Evolutionary conservation across 257 asterid genomes (phyloP), one percentile per base, ranked within the genome.

Genomic region (Salvia splendens): DNA sequence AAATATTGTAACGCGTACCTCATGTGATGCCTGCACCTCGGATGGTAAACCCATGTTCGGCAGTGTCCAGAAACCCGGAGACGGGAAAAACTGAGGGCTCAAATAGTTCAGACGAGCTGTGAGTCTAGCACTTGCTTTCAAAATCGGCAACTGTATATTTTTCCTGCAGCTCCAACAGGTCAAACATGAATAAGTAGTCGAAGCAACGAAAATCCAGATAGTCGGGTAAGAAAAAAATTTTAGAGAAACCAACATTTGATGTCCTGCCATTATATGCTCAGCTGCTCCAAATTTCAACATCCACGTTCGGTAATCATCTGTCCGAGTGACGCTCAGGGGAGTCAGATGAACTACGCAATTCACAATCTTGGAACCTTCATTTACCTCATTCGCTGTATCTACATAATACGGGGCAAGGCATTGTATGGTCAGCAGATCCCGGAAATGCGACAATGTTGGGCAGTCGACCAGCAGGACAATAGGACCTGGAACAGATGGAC

Each of bases 181-280:
- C 50, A 49, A 62, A 42, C 56, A 69, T 68, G 57, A 69, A 53
- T 6, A 12, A 76, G 70, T 60, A 54, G 35, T 58, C 20, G 43
- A 64, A 58, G 36, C 5, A 48, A 69, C 16, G 57, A 41, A 72
- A 11, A 48, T 41, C n/a, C 8, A 43, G 33, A 61, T 49, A 36
- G 1, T n/a, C 6, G 17, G 2, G 8, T 4, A 53, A 77, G n/a
- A 57, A 1, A 4, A 42, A 20, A 52, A 11, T 3, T 61, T 24
- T 38, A 14, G 51, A 64, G 61, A 72, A 75, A 80, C 98, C 65
- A 70, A 92, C 98, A 70, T 79, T 78, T 88, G 91, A 79, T 94
- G 99, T 68, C 99, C 96, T 51, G 97, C 99, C 96, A 94, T 84
- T 79, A 94, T 85, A 77, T 94, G 99, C 78, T 87, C 92, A 56